Conservation (phyloP, 148 eudicot genomes). For the Rheum nobile region DNA sequence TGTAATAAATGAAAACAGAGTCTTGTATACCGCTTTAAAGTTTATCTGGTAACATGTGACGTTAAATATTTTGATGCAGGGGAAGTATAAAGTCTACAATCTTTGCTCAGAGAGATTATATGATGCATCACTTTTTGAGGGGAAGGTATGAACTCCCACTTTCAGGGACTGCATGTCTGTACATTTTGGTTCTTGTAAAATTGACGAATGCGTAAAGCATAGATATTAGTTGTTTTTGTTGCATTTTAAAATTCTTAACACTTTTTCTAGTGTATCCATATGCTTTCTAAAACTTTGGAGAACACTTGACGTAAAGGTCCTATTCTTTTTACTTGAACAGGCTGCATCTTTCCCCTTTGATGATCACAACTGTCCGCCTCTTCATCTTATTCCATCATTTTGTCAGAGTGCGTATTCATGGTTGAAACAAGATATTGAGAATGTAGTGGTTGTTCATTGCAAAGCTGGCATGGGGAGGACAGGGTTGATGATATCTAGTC, state of each 20-base stretch:
- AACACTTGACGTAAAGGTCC: constrained; percentile 2
- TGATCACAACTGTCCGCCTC: constrained; percentile 94
- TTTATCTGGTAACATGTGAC: background rate
- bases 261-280: background rate
- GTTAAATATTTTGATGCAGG: constrained; percentile 31
- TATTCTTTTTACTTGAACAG: constrained; percentile 28
- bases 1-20: background rate
- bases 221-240: background rate
- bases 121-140: constrained; percentile 82
- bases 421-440: constrained; percentile 81
- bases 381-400: constrained; percentile 62
- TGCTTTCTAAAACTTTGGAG: background rate
- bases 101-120: constrained; percentile 93
- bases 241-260: background rate
- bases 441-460: constrained; percentile 91
- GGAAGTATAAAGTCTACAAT: constrained; percentile 89
- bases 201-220: background rate
- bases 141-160: constrained; percentile 49
- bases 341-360: constrained; percentile 96
- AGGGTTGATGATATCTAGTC: constrained; percentile 86
- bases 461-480: constrained; percentile 97
- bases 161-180: background rate
- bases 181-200: background rate
- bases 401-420: constrained; percentile 87
- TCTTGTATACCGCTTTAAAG: background rate